Base-by-base conservation (phyloP, 169 alveolate species). In the Cryptosporidium andersoni region DNA sequence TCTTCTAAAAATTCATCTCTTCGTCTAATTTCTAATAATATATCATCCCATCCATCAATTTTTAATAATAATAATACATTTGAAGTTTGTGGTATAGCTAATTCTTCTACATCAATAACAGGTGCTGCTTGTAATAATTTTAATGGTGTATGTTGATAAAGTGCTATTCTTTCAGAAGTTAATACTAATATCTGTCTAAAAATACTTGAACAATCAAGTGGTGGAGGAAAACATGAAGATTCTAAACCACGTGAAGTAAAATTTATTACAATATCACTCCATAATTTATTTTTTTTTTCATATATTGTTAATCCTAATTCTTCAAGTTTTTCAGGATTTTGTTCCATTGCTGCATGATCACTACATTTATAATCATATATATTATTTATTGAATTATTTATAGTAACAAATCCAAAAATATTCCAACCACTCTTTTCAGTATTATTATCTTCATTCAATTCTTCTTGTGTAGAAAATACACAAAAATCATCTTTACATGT, bases 271-370 rank as follows among this genome's bases (percentile, higher is more conserved):
- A 74, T 58, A 45, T 74, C 85, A 74, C 85, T 74, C 85, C 85
- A 74, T 43, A 74, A 58, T 56, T 63, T 51, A 11, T 60, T 60
- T 58, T 74, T 74, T 43, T 43, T 74, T n/a, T 74, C 85, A 45
- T 48, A 3, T 25, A 43, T 25, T 42, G 85, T 58, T 60, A 74
- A 74, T 6, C 51, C 42, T 68, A 74, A 58, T 60, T 74, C 85
- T 11, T 74, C 85, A 34, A 74, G n/a, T 16, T 68, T 42, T 8
- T 74, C 85, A 4, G 40, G 25, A 55, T 74, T 74, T 56, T 74
- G 74, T 14, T 58, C 85, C 68, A 74, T 74, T 58, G 85, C 85
- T 40, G 85, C 85, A 43, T 74, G 85, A 74, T 74, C 85, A 40
- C 85, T 68, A 58, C 60, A 58, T 43, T 74, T 74, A 4, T 68